phyloP scores from a whole-genome alignment of 2,329 filamentous ascomycete species.

The Xylaria sp. region DNA sequence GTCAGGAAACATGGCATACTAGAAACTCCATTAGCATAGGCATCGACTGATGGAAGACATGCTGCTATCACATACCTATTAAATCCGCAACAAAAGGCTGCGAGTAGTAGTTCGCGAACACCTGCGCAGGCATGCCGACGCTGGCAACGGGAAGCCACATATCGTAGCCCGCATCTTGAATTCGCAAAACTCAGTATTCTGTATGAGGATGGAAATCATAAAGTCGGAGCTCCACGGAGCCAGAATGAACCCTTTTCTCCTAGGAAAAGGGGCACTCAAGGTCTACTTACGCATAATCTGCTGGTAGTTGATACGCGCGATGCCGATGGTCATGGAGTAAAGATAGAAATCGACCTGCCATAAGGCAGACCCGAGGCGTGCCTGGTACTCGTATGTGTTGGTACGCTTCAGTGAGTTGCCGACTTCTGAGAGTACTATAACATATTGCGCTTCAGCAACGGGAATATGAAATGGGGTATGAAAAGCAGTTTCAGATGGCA shows the following conservation, averaged over 20 bases:
- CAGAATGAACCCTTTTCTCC: neutral
- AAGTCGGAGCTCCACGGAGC: neutral
- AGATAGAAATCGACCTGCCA: conserved; percentile 37
- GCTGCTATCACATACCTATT: conserved; percentile 26
- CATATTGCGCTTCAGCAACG: neutral
- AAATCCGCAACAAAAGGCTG: conserved; percentile 36
- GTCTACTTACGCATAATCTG: conserved; percentile 32
- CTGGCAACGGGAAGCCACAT: conserved; percentile 26
- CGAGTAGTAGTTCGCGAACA: conserved; percentile 35
- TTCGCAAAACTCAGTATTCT: neutral
- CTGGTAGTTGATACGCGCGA: conserved; percentile 35
- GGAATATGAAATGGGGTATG: neutral
- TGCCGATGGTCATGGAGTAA: conserved; percentile 33
- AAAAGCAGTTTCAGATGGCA: no score
- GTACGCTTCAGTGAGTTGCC: conserved; percentile 33
- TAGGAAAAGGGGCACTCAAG: neutral
- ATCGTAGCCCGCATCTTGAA: conserved; percentile 19
- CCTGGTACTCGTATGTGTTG: conserved; percentile 33
- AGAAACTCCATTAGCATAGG: no score
- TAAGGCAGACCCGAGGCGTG: conserved; percentile 33
- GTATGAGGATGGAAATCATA: neutral
- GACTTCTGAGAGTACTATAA: conserved; percentile 32
- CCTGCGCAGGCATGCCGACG: conserved; percentile 29
- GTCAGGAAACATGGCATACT: neutral
- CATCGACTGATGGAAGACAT: neutral